Evolutionary conservation across 2,329 filamentous ascomycete genomes (phyloP).

Genomic region (Xylaria sp.): DNA sequence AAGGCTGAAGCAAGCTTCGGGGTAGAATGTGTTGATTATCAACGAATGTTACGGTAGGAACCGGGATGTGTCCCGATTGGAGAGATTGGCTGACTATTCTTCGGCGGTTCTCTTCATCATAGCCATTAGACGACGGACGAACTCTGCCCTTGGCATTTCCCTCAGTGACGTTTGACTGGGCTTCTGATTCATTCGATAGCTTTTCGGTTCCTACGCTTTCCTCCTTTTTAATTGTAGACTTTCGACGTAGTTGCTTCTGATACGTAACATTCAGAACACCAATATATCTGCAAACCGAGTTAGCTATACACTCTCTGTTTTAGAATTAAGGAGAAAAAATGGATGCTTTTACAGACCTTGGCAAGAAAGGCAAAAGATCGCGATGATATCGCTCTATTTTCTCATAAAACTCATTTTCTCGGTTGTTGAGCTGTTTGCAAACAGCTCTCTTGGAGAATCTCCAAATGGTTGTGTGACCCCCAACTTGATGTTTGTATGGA

Average conservation of each 20-base stretch:
- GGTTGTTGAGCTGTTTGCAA: slow-evolving; percentile 97
- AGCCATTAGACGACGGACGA: slow-evolving; percentile 33
- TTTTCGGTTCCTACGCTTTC: slow-evolving; percentile 51
- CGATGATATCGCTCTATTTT: slow-evolving; percentile 92
- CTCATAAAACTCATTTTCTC: slow-evolving; percentile 99
- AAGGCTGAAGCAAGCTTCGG: slow-evolving; percentile 78
- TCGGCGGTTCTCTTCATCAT: slow-evolving; percentile 46
- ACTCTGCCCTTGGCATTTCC: slow-evolving; percentile 34
- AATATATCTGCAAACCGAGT: slow-evolving; percentile 76
- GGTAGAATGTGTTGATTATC: slow-evolving; percentile 96
- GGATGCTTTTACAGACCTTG: slow-evolving; percentile 68
- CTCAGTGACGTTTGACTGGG: slow-evolving; percentile 50
- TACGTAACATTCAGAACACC: slow-evolving; percentile 97
- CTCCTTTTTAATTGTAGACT: slow-evolving; percentile 65
- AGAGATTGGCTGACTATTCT: slow-evolving; percentile 79
- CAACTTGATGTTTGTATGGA: slow-evolving; percentile 96
- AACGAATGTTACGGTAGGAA: slow-evolving; percentile 92
- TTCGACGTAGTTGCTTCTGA: slow-evolving; percentile 80
- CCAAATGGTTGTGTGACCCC: slow-evolving; percentile 95
- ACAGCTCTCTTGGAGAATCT: slow-evolving; percentile 94
- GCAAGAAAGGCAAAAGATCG: slow-evolving; percentile 88
- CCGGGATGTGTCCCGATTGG: slow-evolving; percentile 69
- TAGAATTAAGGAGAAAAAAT: slow-evolving; percentile 5
- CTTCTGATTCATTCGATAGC: slow-evolving; percentile 47
- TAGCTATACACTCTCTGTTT: slow-evolving; percentile 37